Evolutionary conservation across 257 asterid genomes (phyloP).

Genomic region (Agastache rugosa): DNA sequence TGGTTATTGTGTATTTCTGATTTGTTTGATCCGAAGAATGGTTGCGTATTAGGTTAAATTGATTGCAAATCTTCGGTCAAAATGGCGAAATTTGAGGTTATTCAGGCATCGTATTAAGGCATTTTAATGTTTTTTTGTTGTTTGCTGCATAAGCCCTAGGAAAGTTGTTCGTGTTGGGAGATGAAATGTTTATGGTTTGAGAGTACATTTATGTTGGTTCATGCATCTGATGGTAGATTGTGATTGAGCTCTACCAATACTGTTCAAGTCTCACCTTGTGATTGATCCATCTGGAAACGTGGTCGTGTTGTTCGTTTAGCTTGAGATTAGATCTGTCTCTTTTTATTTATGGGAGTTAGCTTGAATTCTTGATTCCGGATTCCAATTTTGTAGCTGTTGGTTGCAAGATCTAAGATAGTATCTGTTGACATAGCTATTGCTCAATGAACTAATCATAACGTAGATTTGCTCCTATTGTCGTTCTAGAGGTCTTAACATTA

Average conservation of each 20-base stretch:
- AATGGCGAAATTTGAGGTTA: not conserved
- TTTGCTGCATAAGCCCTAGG: slow-evolving; percentile 18
- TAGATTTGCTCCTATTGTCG: not conserved
- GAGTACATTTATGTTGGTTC: not conserved
- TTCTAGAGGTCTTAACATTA: not conserved
- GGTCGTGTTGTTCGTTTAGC: not conserved
- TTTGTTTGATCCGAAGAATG: slow-evolving; percentile 4
- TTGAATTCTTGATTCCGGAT: slow-evolving; percentile 4
- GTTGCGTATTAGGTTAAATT: slow-evolving; percentile 22
- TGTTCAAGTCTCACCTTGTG: not conserved
- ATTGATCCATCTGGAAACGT: not conserved
- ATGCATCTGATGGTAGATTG: slow-evolving; percentile 11
- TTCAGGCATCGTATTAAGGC: not conserved
- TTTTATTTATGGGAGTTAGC: not conserved
- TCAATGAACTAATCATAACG: not conserved
- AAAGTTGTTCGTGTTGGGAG: not conserved
- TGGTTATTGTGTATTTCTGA: not conserved
- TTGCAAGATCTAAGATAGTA: slow-evolving; percentile 2
- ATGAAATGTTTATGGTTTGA: slow-evolving; percentile 17
- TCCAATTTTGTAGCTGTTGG: not conserved
- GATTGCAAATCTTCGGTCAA: slow-evolving; percentile 5
- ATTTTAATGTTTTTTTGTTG: slow-evolving; percentile 9
- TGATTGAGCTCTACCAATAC: not conserved
- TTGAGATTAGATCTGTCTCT: not conserved
- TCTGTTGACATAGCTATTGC: not conserved